Evolutionary conservation across 1,139 yeast genomes (phyloP).

Genomic region (Geotrichum macrosporum): DNA sequence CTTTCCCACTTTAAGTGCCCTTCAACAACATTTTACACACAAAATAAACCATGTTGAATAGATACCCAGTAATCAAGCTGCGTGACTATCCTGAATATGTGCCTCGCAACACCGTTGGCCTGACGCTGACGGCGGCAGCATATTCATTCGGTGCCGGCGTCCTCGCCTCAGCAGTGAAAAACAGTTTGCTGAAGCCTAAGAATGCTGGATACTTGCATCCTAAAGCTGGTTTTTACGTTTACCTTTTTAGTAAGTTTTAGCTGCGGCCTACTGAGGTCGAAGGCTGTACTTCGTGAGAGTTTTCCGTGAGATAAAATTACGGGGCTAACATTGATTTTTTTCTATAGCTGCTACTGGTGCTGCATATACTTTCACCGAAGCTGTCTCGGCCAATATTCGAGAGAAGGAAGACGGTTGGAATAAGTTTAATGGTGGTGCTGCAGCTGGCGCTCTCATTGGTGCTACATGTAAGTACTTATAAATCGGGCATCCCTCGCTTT

Average conservation of each 20-base stretch:
- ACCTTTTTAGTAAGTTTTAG: constrained; percentile 22
- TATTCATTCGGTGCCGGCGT: constrained; percentile 42
- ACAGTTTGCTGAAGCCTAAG: constrained; percentile 35
- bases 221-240: constrained; percentile 23
- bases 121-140: constrained; percentile 42
- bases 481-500: not conserved
- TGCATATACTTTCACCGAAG: constrained; percentile 41
- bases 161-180: constrained; percentile 40
- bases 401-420: constrained; percentile 45
- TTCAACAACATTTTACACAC: constrained; percentile 1
- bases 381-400: constrained; percentile 43
- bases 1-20: not conserved
- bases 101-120: constrained; percentile 46
- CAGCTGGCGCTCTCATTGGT: constrained; percentile 48
- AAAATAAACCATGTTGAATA: constrained; percentile 18
- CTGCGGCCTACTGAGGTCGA: too few relatives aligned
- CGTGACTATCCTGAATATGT: constrained; percentile 23
- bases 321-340: not conserved
- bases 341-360: constrained; percentile 39
- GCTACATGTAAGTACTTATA: constrained; percentile 31
- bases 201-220: constrained; percentile 25
- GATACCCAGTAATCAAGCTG: constrained; percentile 18
- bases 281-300: too few relatives aligned
- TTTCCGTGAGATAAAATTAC: not conserved
- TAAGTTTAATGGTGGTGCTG: constrained; percentile 48